A percentile compares a stretch with the other conserved stretches of the same genome.
These are phyloP conservation scores for Scopulariopsis brevicaulis DNA, from an alignment of 2,329 filamentous ascomycete species.

Conservation along the genomic window DNA sequence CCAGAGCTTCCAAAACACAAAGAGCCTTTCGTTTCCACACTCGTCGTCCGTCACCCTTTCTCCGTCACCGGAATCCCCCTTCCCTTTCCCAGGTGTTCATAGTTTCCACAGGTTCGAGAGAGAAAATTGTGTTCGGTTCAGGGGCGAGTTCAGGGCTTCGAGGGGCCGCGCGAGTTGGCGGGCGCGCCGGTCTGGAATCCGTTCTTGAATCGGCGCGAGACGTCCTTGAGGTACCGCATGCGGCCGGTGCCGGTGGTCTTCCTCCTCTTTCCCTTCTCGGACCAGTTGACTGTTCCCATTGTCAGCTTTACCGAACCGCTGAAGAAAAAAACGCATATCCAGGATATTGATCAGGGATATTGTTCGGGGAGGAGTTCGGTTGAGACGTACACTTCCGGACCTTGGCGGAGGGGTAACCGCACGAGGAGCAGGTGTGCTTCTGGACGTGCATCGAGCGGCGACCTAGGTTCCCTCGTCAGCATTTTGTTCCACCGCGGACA, in stretches of 20 bases:
- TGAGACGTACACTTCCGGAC: constrained; percentile 87
- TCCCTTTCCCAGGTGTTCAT: neutral
- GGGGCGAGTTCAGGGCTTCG: constrained; percentile 1
- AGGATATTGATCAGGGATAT: too few species aligned
- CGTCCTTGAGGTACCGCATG: constrained; percentile 87
- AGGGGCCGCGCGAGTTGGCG: constrained; percentile 67
- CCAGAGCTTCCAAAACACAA: neutral
- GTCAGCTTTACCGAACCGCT: neutral
- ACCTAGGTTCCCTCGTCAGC: constrained; percentile 38
- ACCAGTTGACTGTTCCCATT: constrained; percentile 76
- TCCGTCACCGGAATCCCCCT: neutral
- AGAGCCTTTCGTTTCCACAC: neutral
- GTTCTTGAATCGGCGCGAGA: constrained; percentile 93
- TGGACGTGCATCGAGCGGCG: constrained; percentile 97
- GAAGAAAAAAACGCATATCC: neutral
- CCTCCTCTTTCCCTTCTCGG: constrained; percentile 99
- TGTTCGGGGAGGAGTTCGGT: neutral
- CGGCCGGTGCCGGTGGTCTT: constrained; percentile 97
- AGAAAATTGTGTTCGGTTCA: neutral
- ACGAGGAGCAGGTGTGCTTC: constrained; percentile 93
- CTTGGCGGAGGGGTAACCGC: constrained; percentile 96
- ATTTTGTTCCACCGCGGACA: neutral
- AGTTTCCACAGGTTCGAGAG: neutral
- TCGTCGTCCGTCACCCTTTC: neutral
- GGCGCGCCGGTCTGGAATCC: constrained; percentile 88